Evolutionary conservation across 2,329 filamentous ascomycete species (phyloP).

Genomic region (Immersiporthe knoxdaviesiana): DNA sequence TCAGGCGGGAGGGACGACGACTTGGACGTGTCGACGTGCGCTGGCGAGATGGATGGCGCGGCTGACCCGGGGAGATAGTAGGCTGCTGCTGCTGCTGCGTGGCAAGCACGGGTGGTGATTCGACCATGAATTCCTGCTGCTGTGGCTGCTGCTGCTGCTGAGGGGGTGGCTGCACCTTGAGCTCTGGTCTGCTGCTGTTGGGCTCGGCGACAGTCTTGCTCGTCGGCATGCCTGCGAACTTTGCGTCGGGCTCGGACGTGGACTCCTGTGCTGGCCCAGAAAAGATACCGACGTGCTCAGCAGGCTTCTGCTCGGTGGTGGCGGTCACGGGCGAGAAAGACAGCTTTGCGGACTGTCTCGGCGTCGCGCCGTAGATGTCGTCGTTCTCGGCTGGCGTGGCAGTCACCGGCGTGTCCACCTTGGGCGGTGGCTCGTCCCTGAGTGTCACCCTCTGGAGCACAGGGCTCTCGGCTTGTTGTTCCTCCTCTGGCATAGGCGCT

Average conservation of each 20-base stretch:
- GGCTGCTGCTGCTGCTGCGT: conserved; percentile 8
- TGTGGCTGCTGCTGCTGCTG: not conserved
- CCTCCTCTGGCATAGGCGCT: not conserved
- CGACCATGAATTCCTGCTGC: conserved; percentile 17
- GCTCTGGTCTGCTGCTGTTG: not conserved
- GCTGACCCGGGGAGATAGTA: conserved; percentile 3
- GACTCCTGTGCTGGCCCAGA: conserved; percentile 17
- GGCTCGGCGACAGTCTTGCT: conserved; percentile 21
- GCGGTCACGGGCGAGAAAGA: conserved; percentile 16
- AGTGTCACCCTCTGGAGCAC: conserved; percentile 27
- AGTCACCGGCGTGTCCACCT: conserved; percentile 19
- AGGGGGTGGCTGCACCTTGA: conserved; percentile 25
- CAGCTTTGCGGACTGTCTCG: conserved; percentile 28
- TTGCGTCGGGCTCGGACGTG: conserved; percentile 21
- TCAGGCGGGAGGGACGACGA: conserved; percentile 8
- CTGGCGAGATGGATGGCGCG: not conserved
- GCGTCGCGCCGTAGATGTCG: conserved; percentile 43
- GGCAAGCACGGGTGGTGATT: conserved; percentile 19
- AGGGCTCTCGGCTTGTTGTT: conserved; percentile 14
- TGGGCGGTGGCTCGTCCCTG: conserved; percentile 29
- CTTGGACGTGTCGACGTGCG: not conserved
- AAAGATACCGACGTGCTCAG: conserved; percentile 5
- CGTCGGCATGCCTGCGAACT: conserved; percentile 28
- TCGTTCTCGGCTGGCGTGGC: conserved; percentile 34
- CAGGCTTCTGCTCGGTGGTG: conserved; percentile 9